Evolutionary conservation across 2,329 filamentous ascomycete species (phyloP).

Genomic region (Botrytis paeoniae): DNA sequence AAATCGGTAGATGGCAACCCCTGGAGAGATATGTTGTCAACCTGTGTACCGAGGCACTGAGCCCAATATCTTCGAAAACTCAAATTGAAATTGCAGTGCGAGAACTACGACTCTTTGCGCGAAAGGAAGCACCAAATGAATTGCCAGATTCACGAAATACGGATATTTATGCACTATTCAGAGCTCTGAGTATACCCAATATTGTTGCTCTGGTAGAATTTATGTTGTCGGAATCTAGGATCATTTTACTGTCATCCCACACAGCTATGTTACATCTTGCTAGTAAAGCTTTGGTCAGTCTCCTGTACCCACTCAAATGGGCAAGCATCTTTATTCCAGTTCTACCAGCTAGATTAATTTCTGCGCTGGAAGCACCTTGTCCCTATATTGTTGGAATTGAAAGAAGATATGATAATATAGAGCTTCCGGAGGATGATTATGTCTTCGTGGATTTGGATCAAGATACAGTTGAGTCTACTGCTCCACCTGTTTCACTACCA

Average conservation of each 20-base stretch:
- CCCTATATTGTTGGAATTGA: conserved; percentile 98
- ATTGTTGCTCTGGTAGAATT: conserved; percentile 92
- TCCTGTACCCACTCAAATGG: conserved; percentile 91
- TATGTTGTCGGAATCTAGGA: conserved; percentile 85
- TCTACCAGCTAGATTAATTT: conserved; percentile 80
- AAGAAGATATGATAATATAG: conserved; percentile 79
- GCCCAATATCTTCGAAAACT: conserved; percentile 87
- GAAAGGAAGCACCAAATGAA: conserved; percentile 91
- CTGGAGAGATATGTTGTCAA: conserved; percentile 96
- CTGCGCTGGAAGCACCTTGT: conserved; percentile 89
- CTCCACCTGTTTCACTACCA: conserved; percentile 73
- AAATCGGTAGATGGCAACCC: conserved; percentile 91
- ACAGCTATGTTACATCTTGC: conserved; percentile 94
- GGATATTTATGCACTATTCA: conserved; percentile 90
- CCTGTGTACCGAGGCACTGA: conserved; percentile 90
- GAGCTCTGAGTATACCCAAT: conserved; percentile 85
- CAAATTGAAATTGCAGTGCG: conserved; percentile 90
- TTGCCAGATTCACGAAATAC: conserved; percentile 86
- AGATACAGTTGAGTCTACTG: conserved; percentile 83
- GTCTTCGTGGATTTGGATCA: conserved; percentile 91
- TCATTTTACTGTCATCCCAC: conserved; percentile 93
- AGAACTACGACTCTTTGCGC: conserved; percentile 85
- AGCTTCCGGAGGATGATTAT: conserved; percentile 91
- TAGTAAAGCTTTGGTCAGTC: conserved; percentile 77
- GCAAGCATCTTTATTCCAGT: conserved; percentile 91